Conservation (phyloP, 257 asterid genomes). For the Cruciata laevipes region DNA sequence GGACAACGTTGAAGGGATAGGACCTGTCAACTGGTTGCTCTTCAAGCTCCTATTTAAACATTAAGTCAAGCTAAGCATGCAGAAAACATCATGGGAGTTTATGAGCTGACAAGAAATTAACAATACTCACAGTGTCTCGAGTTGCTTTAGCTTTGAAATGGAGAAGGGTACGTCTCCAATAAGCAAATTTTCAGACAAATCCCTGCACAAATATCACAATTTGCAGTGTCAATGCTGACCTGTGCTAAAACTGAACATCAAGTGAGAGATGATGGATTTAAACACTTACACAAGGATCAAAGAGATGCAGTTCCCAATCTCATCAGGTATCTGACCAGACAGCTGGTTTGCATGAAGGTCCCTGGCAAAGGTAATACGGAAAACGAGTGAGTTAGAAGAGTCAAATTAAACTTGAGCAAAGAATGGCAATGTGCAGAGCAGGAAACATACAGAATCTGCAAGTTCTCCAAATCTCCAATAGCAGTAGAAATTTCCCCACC, state of each 20-base stretch:
- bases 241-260: not conserved
- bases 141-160: constrained; percentile 85
- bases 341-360: constrained; percentile 87
- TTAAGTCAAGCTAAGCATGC: not conserved
- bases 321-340: constrained; percentile 91
- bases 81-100: not conserved
- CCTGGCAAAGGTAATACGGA: constrained; percentile 32
- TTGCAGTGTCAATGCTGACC: not conserved
- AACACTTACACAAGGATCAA: constrained; percentile 49
- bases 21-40: constrained; percentile 85
- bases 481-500: constrained; percentile 94
- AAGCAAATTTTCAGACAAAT: constrained; percentile 71
- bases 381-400: not conserved
- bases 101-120: not conserved
- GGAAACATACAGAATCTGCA: constrained; percentile 61
- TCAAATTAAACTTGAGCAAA: not conserved
- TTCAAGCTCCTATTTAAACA: constrained; percentile 49
- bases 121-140: constrained; percentile 69
- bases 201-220: constrained; percentile 38
- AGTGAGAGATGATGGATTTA: not conserved
- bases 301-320: constrained; percentile 73
- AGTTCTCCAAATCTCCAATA: constrained; percentile 64
- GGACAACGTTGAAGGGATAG: constrained; percentile 88
- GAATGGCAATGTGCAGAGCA: not conserved
- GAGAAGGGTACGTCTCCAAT: constrained; percentile 90